Percentiles rank a stretch among this genome's conserved stretches.
These are phyloP conservation scores for Penicillium daleae DNA, from an alignment of 495 filamentous ascomycete genomes.

Conservation along the genomic window DNA sequence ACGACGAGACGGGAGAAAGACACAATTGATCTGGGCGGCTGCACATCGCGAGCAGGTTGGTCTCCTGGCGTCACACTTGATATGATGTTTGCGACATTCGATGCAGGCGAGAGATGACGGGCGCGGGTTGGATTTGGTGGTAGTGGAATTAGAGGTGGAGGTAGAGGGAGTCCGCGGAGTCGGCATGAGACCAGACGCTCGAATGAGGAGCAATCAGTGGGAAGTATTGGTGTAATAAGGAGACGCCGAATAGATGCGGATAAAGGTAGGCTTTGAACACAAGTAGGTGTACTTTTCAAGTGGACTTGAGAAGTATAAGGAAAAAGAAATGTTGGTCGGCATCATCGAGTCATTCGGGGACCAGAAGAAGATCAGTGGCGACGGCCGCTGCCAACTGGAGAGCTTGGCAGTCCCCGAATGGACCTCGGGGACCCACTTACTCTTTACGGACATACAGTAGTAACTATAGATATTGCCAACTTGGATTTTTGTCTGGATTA, in stretches of 20 bases:
- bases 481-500: too few species aligned
- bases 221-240: background rate
- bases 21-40: background rate
- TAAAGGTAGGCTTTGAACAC: background rate
- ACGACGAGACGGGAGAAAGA: conserved; percentile 3
- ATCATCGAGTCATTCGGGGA: background rate
- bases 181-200: background rate
- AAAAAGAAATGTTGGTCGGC: background rate
- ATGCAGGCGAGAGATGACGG: conserved; percentile 35
- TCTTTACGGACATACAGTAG: too few species aligned
- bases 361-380: background rate
- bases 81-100: conserved; percentile 48
- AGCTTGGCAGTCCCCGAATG: background rate
- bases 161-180: background rate
- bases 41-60: conserved; percentile 20
- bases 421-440: background rate
- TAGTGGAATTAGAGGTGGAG: background rate
- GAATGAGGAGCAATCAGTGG: background rate
- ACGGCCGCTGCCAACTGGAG: background rate
- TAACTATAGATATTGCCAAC: too few species aligned
- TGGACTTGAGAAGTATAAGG: background rate
- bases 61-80: conserved; percentile 44
- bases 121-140: background rate
- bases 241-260: background rate
- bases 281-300: background rate